Conservation (phyloP, 169 alveolate genomes). For the Babesia microti region DNA sequence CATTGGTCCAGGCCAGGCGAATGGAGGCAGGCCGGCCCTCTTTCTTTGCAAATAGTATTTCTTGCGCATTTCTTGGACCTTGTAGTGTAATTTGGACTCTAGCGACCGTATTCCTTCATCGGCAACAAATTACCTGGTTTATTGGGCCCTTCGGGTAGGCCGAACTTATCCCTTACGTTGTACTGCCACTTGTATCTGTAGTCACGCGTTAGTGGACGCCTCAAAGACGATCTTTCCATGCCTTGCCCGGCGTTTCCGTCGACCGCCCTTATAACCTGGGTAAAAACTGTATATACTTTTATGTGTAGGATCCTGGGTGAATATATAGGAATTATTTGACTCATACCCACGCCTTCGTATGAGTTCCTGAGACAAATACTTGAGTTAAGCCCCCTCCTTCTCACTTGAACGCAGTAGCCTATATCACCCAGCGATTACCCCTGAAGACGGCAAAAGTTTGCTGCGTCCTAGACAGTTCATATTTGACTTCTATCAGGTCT, state of each 20-base stretch:
- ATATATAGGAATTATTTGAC: slow-evolving; percentile 56
- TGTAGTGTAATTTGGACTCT: slow-evolving; percentile 31
- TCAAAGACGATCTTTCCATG: neutral
- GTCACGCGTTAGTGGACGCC: slow-evolving; percentile 66
- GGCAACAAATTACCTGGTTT: slow-evolving; percentile 61
- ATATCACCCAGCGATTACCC: slow-evolving; percentile 30
- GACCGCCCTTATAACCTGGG: neutral
- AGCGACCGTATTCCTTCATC: slow-evolving; percentile 31
- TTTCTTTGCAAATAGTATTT: slow-evolving; percentile 30
- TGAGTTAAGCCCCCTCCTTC: slow-evolving; percentile 55
- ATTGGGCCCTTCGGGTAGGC: slow-evolving; percentile 61
- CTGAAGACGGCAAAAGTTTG: slow-evolving; percentile 64
- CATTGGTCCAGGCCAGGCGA: slow-evolving; percentile 48
- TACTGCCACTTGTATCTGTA: slow-evolving; percentile 73
- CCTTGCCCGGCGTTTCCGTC: slow-evolving; percentile 12
- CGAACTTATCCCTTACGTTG: slow-evolving; percentile 61
- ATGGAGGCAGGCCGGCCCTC: slow-evolving; percentile 47
- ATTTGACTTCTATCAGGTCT: slow-evolving; percentile 59
- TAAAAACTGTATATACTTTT: slow-evolving; percentile 43
- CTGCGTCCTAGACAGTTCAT: slow-evolving; percentile 63
- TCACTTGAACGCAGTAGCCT: slow-evolving; percentile 63
- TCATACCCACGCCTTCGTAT: slow-evolving; percentile 66
- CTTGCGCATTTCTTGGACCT: slow-evolving; percentile 23
- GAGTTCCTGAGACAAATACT: slow-evolving; percentile 59
- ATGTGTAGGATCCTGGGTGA: slow-evolving; percentile 57